Evolutionary conservation across 2,329 filamentous ascomycete species (phyloP).

Genomic region (Hypoxylon sp.): DNA sequence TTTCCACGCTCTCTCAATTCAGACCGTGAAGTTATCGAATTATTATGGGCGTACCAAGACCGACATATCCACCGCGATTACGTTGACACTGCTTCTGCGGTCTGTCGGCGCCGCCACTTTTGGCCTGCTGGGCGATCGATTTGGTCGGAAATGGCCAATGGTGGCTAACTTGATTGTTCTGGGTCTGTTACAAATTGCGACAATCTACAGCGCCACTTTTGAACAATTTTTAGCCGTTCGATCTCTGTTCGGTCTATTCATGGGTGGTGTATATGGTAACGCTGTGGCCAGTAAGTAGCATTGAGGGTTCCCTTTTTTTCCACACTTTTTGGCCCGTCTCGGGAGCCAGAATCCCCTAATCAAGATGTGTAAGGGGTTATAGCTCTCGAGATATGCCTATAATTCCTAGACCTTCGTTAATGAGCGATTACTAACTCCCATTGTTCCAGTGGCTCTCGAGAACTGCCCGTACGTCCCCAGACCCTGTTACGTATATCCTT

Average conservation of each 20-base stretch:
- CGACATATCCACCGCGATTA: conserved; percentile 81
- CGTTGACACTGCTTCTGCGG: conserved; percentile 79
- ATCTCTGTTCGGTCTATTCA: conserved; percentile 81
- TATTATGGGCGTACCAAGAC: conserved; percentile 71
- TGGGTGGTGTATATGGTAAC: conserved; percentile 86
- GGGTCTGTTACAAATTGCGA: conserved; percentile 77
- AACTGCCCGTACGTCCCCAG: conserved; percentile 71
- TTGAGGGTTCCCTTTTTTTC: too few relatives aligned
- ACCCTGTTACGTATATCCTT: not conserved
- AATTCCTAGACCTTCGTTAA: too few relatives aligned
- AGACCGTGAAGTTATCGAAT: conserved; percentile 77
- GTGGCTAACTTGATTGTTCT: conserved; percentile 83
- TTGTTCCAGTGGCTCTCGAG: conserved; percentile 72
- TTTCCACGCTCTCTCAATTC: conserved; percentile 85
- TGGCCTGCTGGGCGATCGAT: conserved; percentile 83
- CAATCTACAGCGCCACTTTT: conserved; percentile 82
- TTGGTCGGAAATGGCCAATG: conserved; percentile 88
- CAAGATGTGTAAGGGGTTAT: too few relatives aligned
- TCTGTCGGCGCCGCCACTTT: conserved; percentile 83
- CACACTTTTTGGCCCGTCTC: too few relatives aligned
- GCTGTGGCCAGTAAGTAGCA: conserved; percentile 71
- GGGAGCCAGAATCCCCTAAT: too few relatives aligned
- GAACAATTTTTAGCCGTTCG: conserved; percentile 81
- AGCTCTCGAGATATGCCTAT: too few relatives aligned
- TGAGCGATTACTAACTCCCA: too few relatives aligned